These are phyloP conservation scores for Fusarium albidum DNA, from an alignment of 2,329 filamentous ascomycete genomes.

Conservation along the genomic window DNA sequence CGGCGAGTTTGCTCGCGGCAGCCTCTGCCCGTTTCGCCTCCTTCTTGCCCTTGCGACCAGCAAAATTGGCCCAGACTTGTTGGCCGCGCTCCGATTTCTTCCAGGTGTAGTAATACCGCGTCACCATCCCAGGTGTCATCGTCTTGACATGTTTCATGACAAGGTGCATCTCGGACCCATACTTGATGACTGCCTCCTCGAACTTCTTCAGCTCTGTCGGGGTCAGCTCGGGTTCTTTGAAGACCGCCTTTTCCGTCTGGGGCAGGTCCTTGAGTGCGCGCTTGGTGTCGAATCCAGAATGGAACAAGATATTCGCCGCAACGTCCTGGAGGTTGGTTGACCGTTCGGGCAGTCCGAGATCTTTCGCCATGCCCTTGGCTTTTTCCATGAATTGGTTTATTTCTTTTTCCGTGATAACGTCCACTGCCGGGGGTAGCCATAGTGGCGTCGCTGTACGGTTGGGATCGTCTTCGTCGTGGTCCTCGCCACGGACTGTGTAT, in stretches of 20 bases:
- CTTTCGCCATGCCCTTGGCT: constrained; percentile 69
- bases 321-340: constrained; percentile 91
- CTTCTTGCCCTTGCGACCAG: constrained; percentile 89
- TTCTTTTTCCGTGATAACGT: constrained; percentile 60
- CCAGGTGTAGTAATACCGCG: constrained; percentile 97
- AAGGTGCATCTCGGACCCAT: constrained; percentile 85
- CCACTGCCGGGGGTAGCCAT: constrained; percentile 77
- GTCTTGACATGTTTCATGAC: constrained; percentile 89
- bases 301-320: constrained; percentile 77
- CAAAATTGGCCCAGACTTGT: constrained; percentile 89
- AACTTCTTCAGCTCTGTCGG: constrained; percentile 86
- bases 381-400: constrained; percentile 81
- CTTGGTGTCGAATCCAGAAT: constrained; percentile 74
- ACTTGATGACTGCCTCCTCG: constrained; percentile 89
- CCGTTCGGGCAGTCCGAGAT: constrained; percentile 74
- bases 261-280: constrained; percentile 75
- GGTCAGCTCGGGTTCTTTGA: constrained; percentile 85
- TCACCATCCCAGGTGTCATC: constrained; percentile 79
- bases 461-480: constrained; percentile 74
- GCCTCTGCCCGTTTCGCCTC: constrained; percentile 79
- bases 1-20: constrained; percentile 77
- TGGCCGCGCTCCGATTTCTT: constrained; percentile 90
- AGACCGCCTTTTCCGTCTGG: constrained; percentile 71
- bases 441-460: constrained; percentile 77
- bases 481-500: constrained; percentile 85